Conservation (phyloP, 352 stramenopile species). For the Halophytophthora polymorphica region DNA sequence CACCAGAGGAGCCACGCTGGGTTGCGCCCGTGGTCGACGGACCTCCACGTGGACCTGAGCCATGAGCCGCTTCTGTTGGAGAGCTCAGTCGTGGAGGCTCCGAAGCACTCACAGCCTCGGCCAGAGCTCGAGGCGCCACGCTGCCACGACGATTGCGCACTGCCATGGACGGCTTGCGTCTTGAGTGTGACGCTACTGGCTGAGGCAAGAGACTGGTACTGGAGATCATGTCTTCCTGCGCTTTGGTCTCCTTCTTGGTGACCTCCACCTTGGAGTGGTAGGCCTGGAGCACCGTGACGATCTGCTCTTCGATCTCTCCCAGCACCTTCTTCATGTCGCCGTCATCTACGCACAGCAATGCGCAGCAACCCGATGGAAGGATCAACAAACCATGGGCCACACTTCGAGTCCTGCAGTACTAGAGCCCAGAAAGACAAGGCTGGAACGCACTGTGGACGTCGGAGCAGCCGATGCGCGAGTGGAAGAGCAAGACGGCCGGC, state of each 20-base stretch:
- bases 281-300: constrained; percentile 59
- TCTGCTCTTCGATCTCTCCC: constrained; percentile 74
- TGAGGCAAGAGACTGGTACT: constrained; percentile 8
- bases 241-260: constrained; percentile 29
- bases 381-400: neutral
- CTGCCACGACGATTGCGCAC: constrained; percentile 14
- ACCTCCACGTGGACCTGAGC: constrained; percentile 4
- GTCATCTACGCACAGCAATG: constrained; percentile 33
- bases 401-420: neutral
- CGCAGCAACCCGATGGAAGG: neutral
- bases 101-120: no score
- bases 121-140: neutral
- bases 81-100: neutral
- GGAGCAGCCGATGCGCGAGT: constrained; percentile 68
- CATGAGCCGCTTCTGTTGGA: constrained; percentile 4
- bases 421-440: neutral
- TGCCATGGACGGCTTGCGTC: constrained; percentile 17
- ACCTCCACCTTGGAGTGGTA: constrained; percentile 60
- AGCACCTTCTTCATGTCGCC: constrained; percentile 72
- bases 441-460: constrained; percentile 53
- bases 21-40: constrained; percentile 2
- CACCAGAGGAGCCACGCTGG: constrained; percentile 3
- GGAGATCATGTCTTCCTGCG: constrained; percentile 1
- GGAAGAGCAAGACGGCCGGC: constrained; percentile 53
- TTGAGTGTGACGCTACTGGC: constrained; percentile 5